phyloP scores from a whole-genome alignment of 805 yeast species.

The Candida gorgasii region DNA sequence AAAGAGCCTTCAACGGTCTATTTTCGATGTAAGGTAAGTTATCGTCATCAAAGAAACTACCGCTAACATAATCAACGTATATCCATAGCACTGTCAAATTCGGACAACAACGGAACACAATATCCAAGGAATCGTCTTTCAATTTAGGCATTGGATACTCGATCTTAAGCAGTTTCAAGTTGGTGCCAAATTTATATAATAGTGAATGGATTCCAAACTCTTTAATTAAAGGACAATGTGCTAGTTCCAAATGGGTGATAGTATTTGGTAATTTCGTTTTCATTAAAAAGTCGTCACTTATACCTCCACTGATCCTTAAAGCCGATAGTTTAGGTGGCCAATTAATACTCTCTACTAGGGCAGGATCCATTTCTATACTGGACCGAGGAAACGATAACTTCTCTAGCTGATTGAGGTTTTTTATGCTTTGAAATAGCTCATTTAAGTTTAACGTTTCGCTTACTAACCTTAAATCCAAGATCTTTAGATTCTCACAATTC shows the following conservation, averaged over 20 bases:
- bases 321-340: slow-evolving; percentile 84
- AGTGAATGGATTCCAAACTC: slow-evolving; percentile 65
- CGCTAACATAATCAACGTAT: slow-evolving; percentile 76
- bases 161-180: slow-evolving; percentile 61
- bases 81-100: slow-evolving; percentile 61
- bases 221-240: slow-evolving; percentile 81
- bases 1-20: slow-evolving; percentile 59
- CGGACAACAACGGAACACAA: slow-evolving; percentile 75
- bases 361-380: slow-evolving; percentile 63
- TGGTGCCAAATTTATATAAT: slow-evolving; percentile 63
- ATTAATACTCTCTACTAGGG: slow-evolving; percentile 41
- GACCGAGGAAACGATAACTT: slow-evolving; percentile 87
- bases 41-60: slow-evolving; percentile 37
- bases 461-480: slow-evolving; percentile 78
- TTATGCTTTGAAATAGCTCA: slow-evolving; percentile 76
- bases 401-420: slow-evolving; percentile 60
- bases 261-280: slow-evolving; percentile 72
- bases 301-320: slow-evolving; percentile 84
- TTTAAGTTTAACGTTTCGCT: slow-evolving; percentile 86
- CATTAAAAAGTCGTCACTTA: slow-evolving; percentile 74
- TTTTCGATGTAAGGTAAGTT: slow-evolving; percentile 25
- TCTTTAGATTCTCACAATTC: slow-evolving; percentile 61
- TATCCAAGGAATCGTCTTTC: slow-evolving; percentile 67
- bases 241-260: slow-evolving; percentile 69
- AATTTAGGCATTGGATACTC: slow-evolving; percentile 89